Conservation (phyloP, 228 moss, liverwort and hornwort species). For the Sphagnum magellanicum region DNA sequence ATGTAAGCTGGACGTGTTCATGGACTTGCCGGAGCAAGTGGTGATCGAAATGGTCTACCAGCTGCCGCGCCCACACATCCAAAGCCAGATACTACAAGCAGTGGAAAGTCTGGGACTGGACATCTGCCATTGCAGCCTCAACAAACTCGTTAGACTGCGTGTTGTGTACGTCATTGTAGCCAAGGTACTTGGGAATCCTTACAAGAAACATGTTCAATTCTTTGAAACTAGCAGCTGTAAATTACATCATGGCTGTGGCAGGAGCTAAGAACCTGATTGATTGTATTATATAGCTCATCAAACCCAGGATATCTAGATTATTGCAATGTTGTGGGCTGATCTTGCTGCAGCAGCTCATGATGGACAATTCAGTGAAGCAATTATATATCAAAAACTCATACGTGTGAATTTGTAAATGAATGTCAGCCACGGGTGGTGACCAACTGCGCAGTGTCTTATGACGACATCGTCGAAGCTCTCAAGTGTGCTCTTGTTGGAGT, state of each 20-base stretch:
- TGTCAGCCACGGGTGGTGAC: slow-evolving; percentile 29
- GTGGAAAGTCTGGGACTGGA: slow-evolving; percentile 41
- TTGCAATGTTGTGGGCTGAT: background rate
- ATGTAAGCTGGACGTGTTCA: slow-evolving; percentile 29
- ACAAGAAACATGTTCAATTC: too few relatives aligned
- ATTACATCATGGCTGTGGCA: background rate
- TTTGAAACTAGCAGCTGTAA: background rate
- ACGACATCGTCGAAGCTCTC: slow-evolving; percentile 25
- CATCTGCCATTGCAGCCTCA: slow-evolving; percentile 45
- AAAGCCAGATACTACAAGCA: slow-evolving; percentile 31
- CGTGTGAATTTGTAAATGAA: too few relatives aligned
- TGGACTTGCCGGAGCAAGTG: slow-evolving; percentile 43
- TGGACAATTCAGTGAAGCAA: background rate
- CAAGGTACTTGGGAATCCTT: slow-evolving; percentile 14
- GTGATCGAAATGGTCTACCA: slow-evolving; percentile 38
- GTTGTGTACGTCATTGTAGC: slow-evolving; percentile 35
- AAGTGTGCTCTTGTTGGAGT: slow-evolving; percentile 25
- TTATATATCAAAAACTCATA: background rate
- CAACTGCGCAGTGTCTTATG: background rate
- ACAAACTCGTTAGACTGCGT: slow-evolving; percentile 28
- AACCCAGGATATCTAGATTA: background rate
- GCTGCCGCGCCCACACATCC: slow-evolving; percentile 32
- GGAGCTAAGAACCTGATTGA: background rate
- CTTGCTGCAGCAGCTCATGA: background rate
- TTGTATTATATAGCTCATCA: background rate